Evolutionary conservation across 345 rosid genomes (phyloP).

Genomic region (Populus ilicifolia): DNA sequence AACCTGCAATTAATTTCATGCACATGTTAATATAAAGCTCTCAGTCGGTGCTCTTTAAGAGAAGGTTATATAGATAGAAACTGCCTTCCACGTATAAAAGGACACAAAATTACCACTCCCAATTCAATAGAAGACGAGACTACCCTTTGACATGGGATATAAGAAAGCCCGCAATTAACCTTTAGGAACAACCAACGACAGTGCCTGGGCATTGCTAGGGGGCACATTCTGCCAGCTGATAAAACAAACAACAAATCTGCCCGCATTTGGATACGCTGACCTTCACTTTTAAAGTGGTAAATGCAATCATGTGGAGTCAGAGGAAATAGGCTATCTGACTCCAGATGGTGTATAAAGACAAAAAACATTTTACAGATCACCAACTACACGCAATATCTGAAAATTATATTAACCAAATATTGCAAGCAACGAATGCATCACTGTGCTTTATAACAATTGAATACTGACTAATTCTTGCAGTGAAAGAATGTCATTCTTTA

Average conservation of each 20-base stretch:
- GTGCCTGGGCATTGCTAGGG: background rate
- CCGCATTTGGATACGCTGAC: background rate
- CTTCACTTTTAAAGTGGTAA: background rate
- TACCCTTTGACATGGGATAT: background rate
- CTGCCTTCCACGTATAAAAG: background rate
- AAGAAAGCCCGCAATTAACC: background rate
- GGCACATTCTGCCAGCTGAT: background rate
- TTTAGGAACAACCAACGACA: background rate
- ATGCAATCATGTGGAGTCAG: background rate
- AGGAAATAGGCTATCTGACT: too few species aligned
- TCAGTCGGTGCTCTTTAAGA: background rate
- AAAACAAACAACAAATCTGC: background rate
- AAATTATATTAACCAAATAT: background rate
- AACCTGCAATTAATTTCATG: conserved; percentile 40
- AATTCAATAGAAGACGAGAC: background rate
- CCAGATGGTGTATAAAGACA: background rate
- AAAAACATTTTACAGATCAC: background rate
- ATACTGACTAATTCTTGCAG: background rate
- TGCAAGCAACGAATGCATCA: background rate
- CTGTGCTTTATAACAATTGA: background rate
- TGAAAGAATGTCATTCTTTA: background rate
- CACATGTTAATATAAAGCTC: background rate
- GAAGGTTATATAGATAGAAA: background rate
- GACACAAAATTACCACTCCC: background rate
- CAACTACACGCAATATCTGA: background rate